Conservation (phyloP, 306 rosid species). For the Malus sylvestris region DNA sequence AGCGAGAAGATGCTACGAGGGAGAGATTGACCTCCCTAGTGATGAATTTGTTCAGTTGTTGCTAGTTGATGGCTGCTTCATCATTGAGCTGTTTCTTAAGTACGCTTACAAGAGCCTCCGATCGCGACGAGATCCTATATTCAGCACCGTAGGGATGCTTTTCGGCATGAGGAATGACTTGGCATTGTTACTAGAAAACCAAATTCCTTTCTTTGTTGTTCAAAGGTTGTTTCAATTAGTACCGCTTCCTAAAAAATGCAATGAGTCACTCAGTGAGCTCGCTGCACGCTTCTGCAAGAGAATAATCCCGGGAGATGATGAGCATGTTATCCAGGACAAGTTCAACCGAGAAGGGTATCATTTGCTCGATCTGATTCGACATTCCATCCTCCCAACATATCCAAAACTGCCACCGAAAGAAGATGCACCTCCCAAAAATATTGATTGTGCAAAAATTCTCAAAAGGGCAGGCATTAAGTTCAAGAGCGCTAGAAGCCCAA, state of each 20-base stretch:
- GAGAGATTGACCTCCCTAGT: neutral
- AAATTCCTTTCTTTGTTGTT: slow-evolving; percentile 45
- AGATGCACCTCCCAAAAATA: neutral
- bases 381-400: slow-evolving; percentile 38
- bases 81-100: slow-evolving; percentile 51
- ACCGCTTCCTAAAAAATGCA: slow-evolving; percentile 30
- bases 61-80: slow-evolving; percentile 53
- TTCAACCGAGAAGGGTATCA: slow-evolving; percentile 45
- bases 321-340: slow-evolving; percentile 10
- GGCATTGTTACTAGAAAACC: slow-evolving; percentile 43
- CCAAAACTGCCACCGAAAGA: neutral
- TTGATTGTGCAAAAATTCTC: slow-evolving; percentile 28
- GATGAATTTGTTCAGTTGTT: slow-evolving; percentile 34
- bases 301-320: slow-evolving; percentile 32
- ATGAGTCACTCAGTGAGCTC: slow-evolving; percentile 29
- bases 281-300: slow-evolving; percentile 35
- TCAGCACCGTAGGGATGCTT: slow-evolving; percentile 25
- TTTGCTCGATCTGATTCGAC: slow-evolving; percentile 44
- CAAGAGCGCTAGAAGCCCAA: slow-evolving; percentile 22
- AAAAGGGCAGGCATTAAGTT: slow-evolving; percentile 26
- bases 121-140: slow-evolving; percentile 38
- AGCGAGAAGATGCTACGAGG: slow-evolving; percentile 30
- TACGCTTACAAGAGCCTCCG: slow-evolving; percentile 28
- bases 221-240: slow-evolving; percentile 33
- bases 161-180: slow-evolving; percentile 27